A percentile compares a stretch with the other conserved stretches of the same genome.
phyloP scores from a whole-genome alignment of 2,329 filamentous ascomycete species.

The Phyllosticta citribraziliensis region DNA sequence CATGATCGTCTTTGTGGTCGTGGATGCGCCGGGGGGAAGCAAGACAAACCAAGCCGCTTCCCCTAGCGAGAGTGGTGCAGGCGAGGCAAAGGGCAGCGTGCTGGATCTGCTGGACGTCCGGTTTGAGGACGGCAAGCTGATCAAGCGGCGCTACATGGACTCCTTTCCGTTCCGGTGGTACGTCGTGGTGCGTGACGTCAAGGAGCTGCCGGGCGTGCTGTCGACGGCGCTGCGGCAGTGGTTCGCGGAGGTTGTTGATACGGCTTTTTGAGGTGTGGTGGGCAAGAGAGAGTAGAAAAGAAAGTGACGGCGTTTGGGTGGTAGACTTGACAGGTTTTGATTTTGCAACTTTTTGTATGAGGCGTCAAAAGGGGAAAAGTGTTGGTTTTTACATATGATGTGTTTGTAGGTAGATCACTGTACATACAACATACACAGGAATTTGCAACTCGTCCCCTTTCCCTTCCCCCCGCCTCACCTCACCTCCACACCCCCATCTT shows the following conservation, averaged over 20 bases:
- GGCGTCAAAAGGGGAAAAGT: background rate
- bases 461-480: background rate
- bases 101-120: slow-evolving; percentile 80
- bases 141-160: slow-evolving; percentile 86
- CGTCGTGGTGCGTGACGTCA: slow-evolving; percentile 82
- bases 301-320: background rate
- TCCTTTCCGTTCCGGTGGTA: slow-evolving; percentile 97
- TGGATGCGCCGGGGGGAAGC: slow-evolving; percentile 49
- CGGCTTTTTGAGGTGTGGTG: background rate
- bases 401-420: too few species aligned
- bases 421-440: too few species aligned
- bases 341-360: background rate
- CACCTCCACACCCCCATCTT: background rate
- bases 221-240: slow-evolving; percentile 85
- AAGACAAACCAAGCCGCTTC: too few species aligned
- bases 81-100: slow-evolving; percentile 51
- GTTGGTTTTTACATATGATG: background rate
- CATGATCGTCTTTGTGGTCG: slow-evolving; percentile 96
- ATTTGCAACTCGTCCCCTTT: too few species aligned
- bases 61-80: background rate
- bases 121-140: slow-evolving; percentile 64
- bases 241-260: slow-evolving; percentile 66
- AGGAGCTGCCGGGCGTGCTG: slow-evolving; percentile 80
- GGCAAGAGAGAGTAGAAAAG: background rate
- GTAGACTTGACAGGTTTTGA: background rate